Conservation (phyloP, 139 green algal genomes). For the Axilococcus clingmanii region DNA sequence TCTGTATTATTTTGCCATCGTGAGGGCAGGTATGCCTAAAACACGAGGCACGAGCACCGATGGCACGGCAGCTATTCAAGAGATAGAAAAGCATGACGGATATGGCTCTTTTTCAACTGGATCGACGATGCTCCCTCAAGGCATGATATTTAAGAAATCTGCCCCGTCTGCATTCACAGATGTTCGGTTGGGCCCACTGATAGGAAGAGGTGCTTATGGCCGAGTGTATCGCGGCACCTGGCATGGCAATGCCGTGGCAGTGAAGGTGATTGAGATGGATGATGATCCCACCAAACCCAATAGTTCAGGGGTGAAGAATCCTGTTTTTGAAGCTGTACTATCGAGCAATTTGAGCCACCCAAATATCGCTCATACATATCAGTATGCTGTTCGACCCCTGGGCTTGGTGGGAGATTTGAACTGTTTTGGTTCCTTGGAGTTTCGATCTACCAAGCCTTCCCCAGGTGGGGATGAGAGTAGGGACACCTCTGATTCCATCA, state of each 20-base stretch:
- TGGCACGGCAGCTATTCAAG: neutral
- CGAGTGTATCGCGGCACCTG: constrained; percentile 48
- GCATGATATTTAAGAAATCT: constrained; percentile 7
- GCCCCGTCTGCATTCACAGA: constrained; percentile 31
- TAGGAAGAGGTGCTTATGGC: constrained; percentile 52
- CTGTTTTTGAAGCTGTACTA: constrained; percentile 21
- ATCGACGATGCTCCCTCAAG: neutral
- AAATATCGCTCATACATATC: constrained; percentile 41
- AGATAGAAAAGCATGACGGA: no score
- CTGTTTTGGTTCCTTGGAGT: no score
- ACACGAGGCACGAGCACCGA: neutral
- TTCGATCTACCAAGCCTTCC: no score
- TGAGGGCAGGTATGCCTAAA: neutral
- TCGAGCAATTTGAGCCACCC: constrained; percentile 27
- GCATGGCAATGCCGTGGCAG: constrained; percentile 59
- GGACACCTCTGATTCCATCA: constrained; percentile 5
- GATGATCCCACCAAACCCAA: neutral
- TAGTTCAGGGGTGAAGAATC: neutral
- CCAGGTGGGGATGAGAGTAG: neutral
- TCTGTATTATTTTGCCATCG: no score
- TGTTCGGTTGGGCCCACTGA: constrained; percentile 52
- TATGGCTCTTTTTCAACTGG: neutral
- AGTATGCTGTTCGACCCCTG: constrained; percentile 21
- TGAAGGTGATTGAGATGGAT: constrained; percentile 60
- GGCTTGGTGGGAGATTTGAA: no score